Percentiles rank a stretch among this genome's conserved stretches.
Evolutionary conservation across 2,329 filamentous ascomycete species (phyloP).

Genomic region (Aureobasidium sp.): DNA sequence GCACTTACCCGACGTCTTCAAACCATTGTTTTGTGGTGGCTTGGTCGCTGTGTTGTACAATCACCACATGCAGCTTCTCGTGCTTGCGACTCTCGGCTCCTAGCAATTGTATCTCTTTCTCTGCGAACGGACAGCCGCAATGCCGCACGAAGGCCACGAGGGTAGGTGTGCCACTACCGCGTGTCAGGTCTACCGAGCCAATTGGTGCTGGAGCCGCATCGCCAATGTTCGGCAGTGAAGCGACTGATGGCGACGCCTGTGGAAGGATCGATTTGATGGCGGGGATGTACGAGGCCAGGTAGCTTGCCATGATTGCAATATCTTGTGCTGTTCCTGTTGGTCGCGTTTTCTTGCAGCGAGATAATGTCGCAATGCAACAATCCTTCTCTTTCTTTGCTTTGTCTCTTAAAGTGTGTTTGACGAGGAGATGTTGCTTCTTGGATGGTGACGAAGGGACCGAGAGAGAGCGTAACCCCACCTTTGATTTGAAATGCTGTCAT

Average conservation of each 20-base stretch:
- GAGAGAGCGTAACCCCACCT: background rate
- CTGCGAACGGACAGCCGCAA: conserved; percentile 64
- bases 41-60: conserved; percentile 52
- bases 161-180: conserved; percentile 39
- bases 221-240: conserved; percentile 13
- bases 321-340: background rate
- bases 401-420: background rate
- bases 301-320: background rate
- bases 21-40: conserved; percentile 51
- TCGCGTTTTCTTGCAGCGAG: background rate
- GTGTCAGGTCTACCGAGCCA: background rate
- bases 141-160: conserved; percentile 62
- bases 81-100: conserved; percentile 45
- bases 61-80: conserved; percentile 48
- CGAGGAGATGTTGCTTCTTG: background rate
- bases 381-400: background rate
- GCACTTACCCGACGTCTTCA: conserved; percentile 18
- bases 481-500: background rate
- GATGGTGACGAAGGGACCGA: background rate
- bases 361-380: background rate
- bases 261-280: conserved; percentile 15
- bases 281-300: conserved; percentile 3
- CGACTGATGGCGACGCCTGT: conserved; percentile 1
- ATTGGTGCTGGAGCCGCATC: conserved; percentile 10
- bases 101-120: conserved; percentile 41